Percentiles rank a stretch among this genome's conserved stretches.
Conservation (phyloP, 345 rosid genomes). For the Lepidium didymum region DNA sequence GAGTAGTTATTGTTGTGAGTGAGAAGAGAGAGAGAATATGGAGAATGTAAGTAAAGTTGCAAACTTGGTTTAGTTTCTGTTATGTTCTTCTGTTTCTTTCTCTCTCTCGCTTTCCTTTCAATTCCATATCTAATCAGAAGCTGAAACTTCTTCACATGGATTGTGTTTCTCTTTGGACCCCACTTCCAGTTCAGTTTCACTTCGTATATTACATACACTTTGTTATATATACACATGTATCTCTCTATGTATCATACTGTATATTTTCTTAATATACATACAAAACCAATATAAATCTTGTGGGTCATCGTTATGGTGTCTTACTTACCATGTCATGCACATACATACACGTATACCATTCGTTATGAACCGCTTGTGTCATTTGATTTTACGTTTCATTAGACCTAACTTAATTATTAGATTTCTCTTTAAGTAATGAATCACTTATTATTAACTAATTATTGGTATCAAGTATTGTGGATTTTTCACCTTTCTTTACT, state of each 20-base stretch:
- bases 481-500: not conserved
- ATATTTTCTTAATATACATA: not conserved
- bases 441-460: not conserved
- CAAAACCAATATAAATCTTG: not conserved
- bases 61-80: slow-evolving; percentile 33
- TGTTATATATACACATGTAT: not conserved
- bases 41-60: slow-evolving; percentile 15
- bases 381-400: slow-evolving; percentile 23
- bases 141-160: slow-evolving; percentile 32
- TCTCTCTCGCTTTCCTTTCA: slow-evolving; percentile 24
- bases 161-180: slow-evolving; percentile 21
- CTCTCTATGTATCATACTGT: not conserved
- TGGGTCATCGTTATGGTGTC: slow-evolving; percentile 12
- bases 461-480: not conserved
- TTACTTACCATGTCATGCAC: slow-evolving; percentile 22
- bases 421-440: not conserved
- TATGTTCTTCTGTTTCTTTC: slow-evolving; percentile 26
- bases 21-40: slow-evolving; percentile 6
- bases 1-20: slow-evolving; percentile 7
- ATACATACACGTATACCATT: slow-evolving; percentile 24
- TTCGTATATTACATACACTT: slow-evolving; percentile 1
- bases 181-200: slow-evolving; percentile 18
- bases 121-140: slow-evolving; percentile 23
- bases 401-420: not conserved
- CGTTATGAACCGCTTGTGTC: not conserved